Base-by-base conservation (phyloP, 805 yeast species). In the Zygosaccharomyces lentus region DNA sequence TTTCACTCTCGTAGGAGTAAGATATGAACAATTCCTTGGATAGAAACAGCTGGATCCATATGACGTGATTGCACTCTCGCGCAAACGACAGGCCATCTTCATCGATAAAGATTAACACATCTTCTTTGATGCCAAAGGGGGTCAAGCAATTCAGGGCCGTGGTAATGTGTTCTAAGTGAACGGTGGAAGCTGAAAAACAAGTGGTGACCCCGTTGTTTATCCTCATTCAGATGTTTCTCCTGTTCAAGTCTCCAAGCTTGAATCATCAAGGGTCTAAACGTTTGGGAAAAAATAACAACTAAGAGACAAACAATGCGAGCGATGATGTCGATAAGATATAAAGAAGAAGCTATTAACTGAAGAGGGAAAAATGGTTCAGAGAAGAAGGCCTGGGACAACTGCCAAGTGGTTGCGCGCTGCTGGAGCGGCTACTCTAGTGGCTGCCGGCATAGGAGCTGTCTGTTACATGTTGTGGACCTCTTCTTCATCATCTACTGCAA, bases 11-110 rank as follows among this genome's bases (percentile, higher is more conserved):
- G 37, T 59, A 65, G 5, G 46, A 39, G 43, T 62, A 65, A 1
- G 66, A 53, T 41, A 54, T 54, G 40, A 65, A 65, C 12, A 65
- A 34, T 31, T 65, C 67, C 37, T 49, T 57, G 2, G 69, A 58
- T n/a, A 65, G 43, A 32, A 62, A 56, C 59, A 73, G 45, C 39
- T 64, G 66, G 10, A 65, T 62, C 27, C 57, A 53, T 43, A 62
- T 56, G 6, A 74, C 65, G 55, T 73, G 76, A 19, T 71, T 70
- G 45, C 71, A 73, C 36, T 71, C 75, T 4, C 78, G 71, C 9
- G 72, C 69, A 57, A 81, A 75, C 23, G 74, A 70, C 9, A 81
- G 52, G 0, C 84, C 85, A 37, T 76, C 76, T 1, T 64, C 56
- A 15, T 76, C 74, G 37, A 80, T 72, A 10, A 61, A 63, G n/a